Evolutionary conservation across 2,329 filamentous ascomycete species (phyloP).

Genomic region (Daldinia eschscholtzii): DNA sequence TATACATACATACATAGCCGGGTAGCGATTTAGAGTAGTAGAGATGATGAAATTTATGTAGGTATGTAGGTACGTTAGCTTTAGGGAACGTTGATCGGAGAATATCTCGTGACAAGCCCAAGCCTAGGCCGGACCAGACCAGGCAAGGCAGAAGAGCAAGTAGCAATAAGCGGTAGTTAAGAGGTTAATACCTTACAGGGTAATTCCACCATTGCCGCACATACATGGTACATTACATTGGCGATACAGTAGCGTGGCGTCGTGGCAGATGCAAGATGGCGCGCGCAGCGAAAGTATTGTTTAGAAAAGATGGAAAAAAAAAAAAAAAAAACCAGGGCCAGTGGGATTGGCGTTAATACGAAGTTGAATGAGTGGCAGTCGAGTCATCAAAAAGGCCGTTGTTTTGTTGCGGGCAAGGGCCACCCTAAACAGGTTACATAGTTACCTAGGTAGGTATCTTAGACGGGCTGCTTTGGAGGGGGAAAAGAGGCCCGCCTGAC

Average conservation of each 20-base stretch:
- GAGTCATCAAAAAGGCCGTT: slow-evolving; percentile 10
- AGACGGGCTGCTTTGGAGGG: slow-evolving; percentile 2
- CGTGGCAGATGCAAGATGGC: slow-evolving; percentile 15
- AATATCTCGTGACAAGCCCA: slow-evolving; percentile 35
- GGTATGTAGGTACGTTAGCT: slow-evolving; percentile 4
- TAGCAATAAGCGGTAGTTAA: neutral
- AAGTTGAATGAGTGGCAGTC: slow-evolving; percentile 6
- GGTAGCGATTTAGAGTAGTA: slow-evolving; percentile 11
- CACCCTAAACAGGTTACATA: slow-evolving; percentile 6
- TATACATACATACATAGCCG: slow-evolving; percentile 24
- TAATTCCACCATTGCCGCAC: slow-evolving; percentile 14
- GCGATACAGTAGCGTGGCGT: slow-evolving; percentile 20
- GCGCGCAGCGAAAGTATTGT: slow-evolving; percentile 15
- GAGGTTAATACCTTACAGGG: slow-evolving; percentile 2
- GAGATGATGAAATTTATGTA: slow-evolving; percentile 20
- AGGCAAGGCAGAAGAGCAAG: slow-evolving; percentile 1
- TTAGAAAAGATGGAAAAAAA: too few relatives aligned
- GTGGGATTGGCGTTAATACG: slow-evolving; percentile 40
- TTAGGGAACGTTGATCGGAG: slow-evolving; percentile 25
- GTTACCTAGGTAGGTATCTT: neutral
- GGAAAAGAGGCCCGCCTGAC: slow-evolving; percentile 38
- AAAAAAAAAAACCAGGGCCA: neutral
- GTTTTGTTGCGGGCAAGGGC: slow-evolving; percentile 13
- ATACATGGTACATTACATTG: slow-evolving; percentile 12
- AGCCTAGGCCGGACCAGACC: neutral